A percentile compares a stretch with the other conserved stretches of the same genome.
Evolutionary conservation across 2,329 filamentous ascomycete genomes (phyloP).

Genomic region (Xenoacremonium recifei): DNA sequence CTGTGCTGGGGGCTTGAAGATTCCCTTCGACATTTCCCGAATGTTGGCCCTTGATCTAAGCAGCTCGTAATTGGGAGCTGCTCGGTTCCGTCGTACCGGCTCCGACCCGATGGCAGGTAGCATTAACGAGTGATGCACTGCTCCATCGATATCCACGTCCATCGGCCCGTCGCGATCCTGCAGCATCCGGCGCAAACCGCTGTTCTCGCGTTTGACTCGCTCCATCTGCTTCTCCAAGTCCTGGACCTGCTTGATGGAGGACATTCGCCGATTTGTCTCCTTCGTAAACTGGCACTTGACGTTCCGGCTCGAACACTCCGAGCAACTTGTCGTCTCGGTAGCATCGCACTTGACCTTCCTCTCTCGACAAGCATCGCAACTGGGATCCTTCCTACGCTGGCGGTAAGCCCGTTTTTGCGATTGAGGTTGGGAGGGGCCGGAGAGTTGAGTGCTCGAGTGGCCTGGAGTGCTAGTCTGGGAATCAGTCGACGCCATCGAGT

Average conservation of each 20-base stretch:
- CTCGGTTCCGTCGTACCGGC: slow-evolving; percentile 61
- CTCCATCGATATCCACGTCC: slow-evolving; percentile 47
- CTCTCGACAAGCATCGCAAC: slow-evolving; percentile 94
- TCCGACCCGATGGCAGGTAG: slow-evolving; percentile 66
- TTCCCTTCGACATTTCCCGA: slow-evolving; percentile 69
- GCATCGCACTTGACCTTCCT: slow-evolving; percentile 88
- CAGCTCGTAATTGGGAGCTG: slow-evolving; percentile 65
- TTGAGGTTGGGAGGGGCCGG: slow-evolving; percentile 48
- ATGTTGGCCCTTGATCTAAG: slow-evolving; percentile 71
- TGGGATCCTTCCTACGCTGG: slow-evolving; percentile 92
- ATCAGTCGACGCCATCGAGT: slow-evolving; percentile 59
- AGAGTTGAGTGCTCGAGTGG: slow-evolving; percentile 30
- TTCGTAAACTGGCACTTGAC: slow-evolving; percentile 99
- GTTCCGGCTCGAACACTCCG: slow-evolving; percentile 93
- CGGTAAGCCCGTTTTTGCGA: slow-evolving; percentile 92
- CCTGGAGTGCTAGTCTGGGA: slow-evolving; percentile 56
- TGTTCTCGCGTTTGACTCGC: slow-evolving; percentile 76
- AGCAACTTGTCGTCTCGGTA: slow-evolving; percentile 93
- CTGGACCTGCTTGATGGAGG: slow-evolving; percentile 98
- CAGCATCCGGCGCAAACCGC: slow-evolving; percentile 66
- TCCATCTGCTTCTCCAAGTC: slow-evolving; percentile 92
- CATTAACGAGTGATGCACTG: slow-evolving; percentile 50
- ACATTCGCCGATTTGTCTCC: slow-evolving; percentile 98
- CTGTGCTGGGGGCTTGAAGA: slow-evolving; percentile 75
- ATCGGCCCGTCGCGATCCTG: slow-evolving; percentile 48